phyloP scores from a whole-genome alignment of 352 stramenopile genomes.

The Globisporangium yorkense region DNA sequence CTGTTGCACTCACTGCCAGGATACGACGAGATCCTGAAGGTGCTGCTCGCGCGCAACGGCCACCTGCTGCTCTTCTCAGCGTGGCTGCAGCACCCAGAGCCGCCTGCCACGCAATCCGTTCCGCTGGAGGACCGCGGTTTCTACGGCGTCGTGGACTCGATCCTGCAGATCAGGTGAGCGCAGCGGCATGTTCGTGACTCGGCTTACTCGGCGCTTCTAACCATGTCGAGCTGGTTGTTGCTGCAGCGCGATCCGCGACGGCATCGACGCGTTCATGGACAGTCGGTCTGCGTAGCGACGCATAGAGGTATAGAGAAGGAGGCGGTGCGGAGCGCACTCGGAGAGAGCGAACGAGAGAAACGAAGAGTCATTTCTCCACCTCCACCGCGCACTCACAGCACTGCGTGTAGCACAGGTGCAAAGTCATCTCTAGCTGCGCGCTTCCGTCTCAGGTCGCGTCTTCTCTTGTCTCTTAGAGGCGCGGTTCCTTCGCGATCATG shows the following conservation, averaged over 20 bases:
- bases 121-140: slow-evolving; percentile 64
- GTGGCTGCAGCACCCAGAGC: slow-evolving; percentile 74
- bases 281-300: not conserved
- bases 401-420: too few relatives aligned
- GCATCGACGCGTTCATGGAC: slow-evolving; percentile 68
- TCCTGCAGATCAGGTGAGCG: slow-evolving; percentile 67
- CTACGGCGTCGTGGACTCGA: slow-evolving; percentile 67
- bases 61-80: slow-evolving; percentile 63
- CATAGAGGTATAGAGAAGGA: too few relatives aligned
- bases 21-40: slow-evolving; percentile 17
- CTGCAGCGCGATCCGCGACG: slow-evolving; percentile 44
- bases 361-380: too few relatives aligned
- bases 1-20: slow-evolving; percentile 26
- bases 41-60: slow-evolving; percentile 45
- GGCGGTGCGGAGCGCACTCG: too few relatives aligned
- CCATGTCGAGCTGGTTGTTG: not conserved
- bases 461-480: too few relatives aligned
- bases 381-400: too few relatives aligned
- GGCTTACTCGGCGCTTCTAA: not conserved
- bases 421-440: too few relatives aligned
- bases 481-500: too few relatives aligned
- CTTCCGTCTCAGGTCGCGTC: too few relatives aligned
- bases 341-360: too few relatives aligned
- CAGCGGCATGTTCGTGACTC: not conserved
- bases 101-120: slow-evolving; percentile 54